A percentile compares a stretch with the other conserved stretches of the same genome.
These are phyloP conservation scores for Tricholoma furcatifolium DNA, from an alignment of 768 basidiomycete genomes.

Conservation along the genomic window DNA sequence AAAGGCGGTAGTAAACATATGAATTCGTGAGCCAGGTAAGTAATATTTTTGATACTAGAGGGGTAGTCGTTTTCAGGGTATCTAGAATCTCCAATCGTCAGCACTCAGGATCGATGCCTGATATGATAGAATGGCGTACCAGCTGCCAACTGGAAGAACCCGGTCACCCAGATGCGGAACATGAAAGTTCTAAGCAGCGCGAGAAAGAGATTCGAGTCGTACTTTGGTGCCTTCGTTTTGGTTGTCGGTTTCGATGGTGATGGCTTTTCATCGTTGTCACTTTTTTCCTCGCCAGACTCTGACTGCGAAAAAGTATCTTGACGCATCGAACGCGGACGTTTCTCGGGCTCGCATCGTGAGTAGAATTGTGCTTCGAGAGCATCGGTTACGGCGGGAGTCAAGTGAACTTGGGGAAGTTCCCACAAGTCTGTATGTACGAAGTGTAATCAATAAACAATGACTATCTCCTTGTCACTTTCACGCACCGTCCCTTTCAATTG, in stretches of 20 bases:
- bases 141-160: constrained; percentile 32
- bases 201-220: constrained; percentile 32
- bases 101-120: background rate
- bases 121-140: constrained; percentile 19
- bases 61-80: constrained; percentile 44
- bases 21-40: constrained; percentile 45
- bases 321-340: constrained; percentile 37
- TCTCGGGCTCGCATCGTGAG: constrained; percentile 46
- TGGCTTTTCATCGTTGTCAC: constrained; percentile 8
- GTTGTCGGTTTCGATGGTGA: background rate
- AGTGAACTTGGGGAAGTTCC: constrained; percentile 39
- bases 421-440: constrained; percentile 49
- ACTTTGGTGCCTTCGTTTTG: constrained; percentile 15
- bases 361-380: constrained; percentile 47
- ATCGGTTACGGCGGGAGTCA: constrained; percentile 39
- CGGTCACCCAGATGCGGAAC: constrained; percentile 34
- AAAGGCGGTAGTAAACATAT: constrained; percentile 33
- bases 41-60: constrained; percentile 48
- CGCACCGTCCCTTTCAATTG: constrained; percentile 55
- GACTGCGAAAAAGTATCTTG: background rate
- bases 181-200: constrained; percentile 37
- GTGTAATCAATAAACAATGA: background rate
- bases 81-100: constrained; percentile 24
- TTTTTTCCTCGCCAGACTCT: background rate
- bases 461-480: background rate